Evolutionary conservation across 192 early-diverging fungal species (phyloP), one percentile per base, ranked within the genome.

Genomic region (Mortierella antarctica): DNA sequence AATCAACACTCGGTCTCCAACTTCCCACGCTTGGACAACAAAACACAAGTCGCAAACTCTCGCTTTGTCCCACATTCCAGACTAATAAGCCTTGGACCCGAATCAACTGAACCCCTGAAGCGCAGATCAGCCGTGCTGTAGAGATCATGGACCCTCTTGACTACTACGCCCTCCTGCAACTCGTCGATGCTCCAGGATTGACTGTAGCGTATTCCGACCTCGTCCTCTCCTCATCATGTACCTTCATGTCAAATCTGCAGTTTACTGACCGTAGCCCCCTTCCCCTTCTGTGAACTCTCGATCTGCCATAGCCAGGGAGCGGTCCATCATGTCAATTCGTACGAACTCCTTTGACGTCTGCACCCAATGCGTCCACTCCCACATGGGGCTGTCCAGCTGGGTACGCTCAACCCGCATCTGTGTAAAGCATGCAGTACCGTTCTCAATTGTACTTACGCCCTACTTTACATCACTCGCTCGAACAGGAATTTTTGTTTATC

Each of bases 321-420:
- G 75, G 75, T 21, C 67, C 67, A 59, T 7, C 23, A 4, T 78
- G 75, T 58, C 68, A 78, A 57, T 78, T 65, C 54, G 75, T 78
- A 40, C 67, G 65, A 42, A 78, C 75, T 0, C 75, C 74, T 18
- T 53, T 69, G 6, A n/a, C 39, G 8, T 20, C 60, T 17, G 21
- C 40, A 7, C 46, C n/a, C 12, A 76, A 76, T 8, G 41, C 15
- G 9, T 57, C 74, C 2, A 76, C 66, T 9, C 74, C 75, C 40
- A 49, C 63, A 6, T 78, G 75, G 75, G 46, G 31, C 17, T 78
- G 75, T 48, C 75, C 75, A 40, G 75, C 68, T 12, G 75, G 75
- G 68, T 70, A 70, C 52, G 59, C 1, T 42, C 4, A 21, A 17
- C 12, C 15, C 17, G 1, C 31, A 31, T 31, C 31, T 31, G 13